A percentile compares a stretch with the other conserved stretches of the same genome.
Conservation (phyloP, 2,329 filamentous ascomycete genomes). For the Fusarium papillatum region DNA sequence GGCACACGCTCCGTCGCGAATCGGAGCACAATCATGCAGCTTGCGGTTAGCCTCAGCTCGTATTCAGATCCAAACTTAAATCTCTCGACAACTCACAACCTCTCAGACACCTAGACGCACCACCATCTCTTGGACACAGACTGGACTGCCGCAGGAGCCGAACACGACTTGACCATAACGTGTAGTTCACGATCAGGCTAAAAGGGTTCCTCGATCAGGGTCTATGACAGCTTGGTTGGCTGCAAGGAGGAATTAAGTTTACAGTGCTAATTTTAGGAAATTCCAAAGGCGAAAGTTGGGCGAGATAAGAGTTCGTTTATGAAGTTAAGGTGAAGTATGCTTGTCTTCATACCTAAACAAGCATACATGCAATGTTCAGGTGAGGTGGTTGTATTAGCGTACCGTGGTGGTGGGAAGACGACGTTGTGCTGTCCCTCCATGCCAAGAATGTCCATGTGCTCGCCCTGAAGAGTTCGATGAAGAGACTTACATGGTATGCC, state of each 20-base stretch:
- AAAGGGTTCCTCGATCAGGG: neutral
- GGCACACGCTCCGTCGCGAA: neutral
- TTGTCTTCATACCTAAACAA: neutral
- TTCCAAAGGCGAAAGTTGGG: neutral
- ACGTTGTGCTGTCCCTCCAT: neutral
- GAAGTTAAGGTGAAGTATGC: neutral
- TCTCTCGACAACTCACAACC: neutral
- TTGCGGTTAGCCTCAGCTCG: neutral
- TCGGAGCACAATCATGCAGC: neutral
- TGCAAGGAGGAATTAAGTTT: neutral
- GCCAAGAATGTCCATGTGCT: neutral
- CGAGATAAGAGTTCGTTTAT: neutral
- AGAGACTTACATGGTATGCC: neutral
- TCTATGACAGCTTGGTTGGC: neutral
- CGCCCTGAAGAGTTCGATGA: neutral
- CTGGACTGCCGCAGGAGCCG: neutral
- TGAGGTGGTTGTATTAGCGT: neutral
- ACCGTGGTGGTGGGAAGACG: neutral
- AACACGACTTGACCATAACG: neutral
- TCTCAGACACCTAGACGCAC: neutral
- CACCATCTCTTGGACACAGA: neutral
- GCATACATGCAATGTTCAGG: neutral
- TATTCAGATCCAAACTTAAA: neutral
- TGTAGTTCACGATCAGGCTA: neutral
- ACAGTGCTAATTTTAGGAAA: neutral